phyloP scores from a whole-genome alignment of 768 basidiomycete genomes.

The Nevesoporus exiguus region DNA sequence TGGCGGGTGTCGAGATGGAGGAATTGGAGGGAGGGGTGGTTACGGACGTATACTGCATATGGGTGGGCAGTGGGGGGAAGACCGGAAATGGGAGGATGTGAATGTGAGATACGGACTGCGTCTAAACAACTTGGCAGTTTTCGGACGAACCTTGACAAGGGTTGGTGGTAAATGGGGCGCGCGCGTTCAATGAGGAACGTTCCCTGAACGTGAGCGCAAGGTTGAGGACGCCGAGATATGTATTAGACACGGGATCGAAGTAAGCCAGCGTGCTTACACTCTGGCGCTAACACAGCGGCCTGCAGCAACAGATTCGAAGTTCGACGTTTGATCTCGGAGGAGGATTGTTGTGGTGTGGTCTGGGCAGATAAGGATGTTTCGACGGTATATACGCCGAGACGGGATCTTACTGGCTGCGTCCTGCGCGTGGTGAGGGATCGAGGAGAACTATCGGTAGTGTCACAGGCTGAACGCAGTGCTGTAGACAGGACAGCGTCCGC shows the following conservation, averaged over 20 bases:
- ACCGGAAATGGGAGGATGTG: not conserved
- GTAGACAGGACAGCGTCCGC: not conserved
- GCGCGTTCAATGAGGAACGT: not conserved
- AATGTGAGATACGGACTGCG: not conserved
- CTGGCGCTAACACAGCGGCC: not conserved
- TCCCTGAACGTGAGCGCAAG: slow-evolving; percentile 8
- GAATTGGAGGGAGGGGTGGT: slow-evolving; percentile 7
- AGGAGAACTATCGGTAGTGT: not conserved
- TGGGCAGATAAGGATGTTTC: not conserved
- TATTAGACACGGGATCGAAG: not conserved
- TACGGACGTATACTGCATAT: slow-evolving; percentile 12
- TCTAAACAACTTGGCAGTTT: not conserved
- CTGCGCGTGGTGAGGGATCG: not conserved
- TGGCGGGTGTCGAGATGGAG: slow-evolving; percentile 14
- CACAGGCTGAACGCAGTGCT: not conserved
- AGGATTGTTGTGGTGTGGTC: not conserved
- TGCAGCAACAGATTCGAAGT: not conserved
- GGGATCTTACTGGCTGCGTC: too few species aligned
- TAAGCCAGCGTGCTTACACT: too few species aligned
- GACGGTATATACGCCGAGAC: not conserved
- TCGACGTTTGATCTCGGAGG: too few species aligned
- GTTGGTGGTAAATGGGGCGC: not conserved
- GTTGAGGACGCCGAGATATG: slow-evolving; percentile 15
- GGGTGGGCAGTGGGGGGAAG: not conserved
- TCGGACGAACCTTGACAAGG: slow-evolving; percentile 16